Evolutionary conservation across 163 green algal genomes (phyloP), one percentile per base, ranked within the genome.

Genomic region (Scenedesmus sp.): DNA sequence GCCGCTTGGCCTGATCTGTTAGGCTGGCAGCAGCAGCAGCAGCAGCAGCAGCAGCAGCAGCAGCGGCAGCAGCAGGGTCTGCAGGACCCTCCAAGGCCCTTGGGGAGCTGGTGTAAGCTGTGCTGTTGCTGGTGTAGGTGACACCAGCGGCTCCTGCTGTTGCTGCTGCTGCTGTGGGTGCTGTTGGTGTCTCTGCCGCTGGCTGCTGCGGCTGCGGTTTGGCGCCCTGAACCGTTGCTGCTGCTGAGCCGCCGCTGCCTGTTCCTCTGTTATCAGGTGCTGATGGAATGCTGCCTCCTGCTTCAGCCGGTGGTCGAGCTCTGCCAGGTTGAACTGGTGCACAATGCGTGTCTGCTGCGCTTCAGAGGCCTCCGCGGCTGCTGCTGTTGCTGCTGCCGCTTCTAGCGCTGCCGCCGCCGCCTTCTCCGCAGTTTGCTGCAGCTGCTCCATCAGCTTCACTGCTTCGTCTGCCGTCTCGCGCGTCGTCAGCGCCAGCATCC

Each of bases 281-380:
- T 76, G 65, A 37, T 76, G 65, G 65, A 76, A 76, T 18, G 65
- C 30, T 6, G 65, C 65, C 65, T 76, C 65, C 65, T 76, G 65
- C 65, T 7, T 33, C 18, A 76, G 7, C 65, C 40, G 65, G 26
- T 76, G 65, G 30, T 76, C 65, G 9, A 76, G 26, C 65, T 76
- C 65, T 40, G 65, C 65, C 26, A 76, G 65, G 5, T 33, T 40
- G 30, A 40, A 30, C 30, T 76, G 65, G 7, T 22, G 15, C 30
- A 76, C 65, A 76, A 76, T 76, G 65, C 65, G 65, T 30, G 65
- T 76, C 65, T 76, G 65, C 65, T 76, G 65, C 18, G 65, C 65
- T 76, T 35, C 72, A 81, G 72, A 44, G 10, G 72, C 72, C 33
- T 44, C 72, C 13, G 72, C 35, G 6, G 72, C 26, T 61, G 40